Evolutionary conservation across 2,329 filamentous ascomycete species (phyloP).

Genomic region (Zymoseptoria tritici): DNA sequence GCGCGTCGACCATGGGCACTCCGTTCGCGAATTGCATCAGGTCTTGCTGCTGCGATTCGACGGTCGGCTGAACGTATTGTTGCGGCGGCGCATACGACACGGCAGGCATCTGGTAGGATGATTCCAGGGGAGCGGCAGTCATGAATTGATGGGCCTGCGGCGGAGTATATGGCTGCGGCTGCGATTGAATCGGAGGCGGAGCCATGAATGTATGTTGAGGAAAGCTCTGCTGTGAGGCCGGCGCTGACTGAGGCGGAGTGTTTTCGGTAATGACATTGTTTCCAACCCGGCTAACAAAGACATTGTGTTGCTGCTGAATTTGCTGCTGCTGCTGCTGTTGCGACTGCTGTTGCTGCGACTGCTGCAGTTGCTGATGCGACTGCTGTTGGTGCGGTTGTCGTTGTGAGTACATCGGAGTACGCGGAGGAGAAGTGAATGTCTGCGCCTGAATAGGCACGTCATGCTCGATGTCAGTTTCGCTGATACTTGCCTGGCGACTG

Average conservation of each 20-base stretch:
- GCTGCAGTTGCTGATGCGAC: slow-evolving; percentile 11
- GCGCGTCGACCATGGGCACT: slow-evolving; percentile 22
- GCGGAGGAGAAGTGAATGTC: slow-evolving; percentile 39
- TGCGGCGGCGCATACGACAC: slow-evolving; percentile 10
- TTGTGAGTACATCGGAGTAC: slow-evolving; percentile 34
- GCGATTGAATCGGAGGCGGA: slow-evolving; percentile 2
- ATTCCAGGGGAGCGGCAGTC: slow-evolving; percentile 21
- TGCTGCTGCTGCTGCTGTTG: not conserved
- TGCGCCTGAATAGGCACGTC: slow-evolving; percentile 15
- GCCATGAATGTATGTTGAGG: slow-evolving; percentile 31
- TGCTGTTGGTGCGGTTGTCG: slow-evolving; percentile 17
- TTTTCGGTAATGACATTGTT: slow-evolving; percentile 34
- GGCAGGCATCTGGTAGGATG: slow-evolving; percentile 13
- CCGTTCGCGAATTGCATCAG: slow-evolving; percentile 19
- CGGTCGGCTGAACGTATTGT: slow-evolving; percentile 8
- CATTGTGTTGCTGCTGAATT: not conserved
- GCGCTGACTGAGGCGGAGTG: slow-evolving; percentile 45
- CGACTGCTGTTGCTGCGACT: slow-evolving; percentile 6
- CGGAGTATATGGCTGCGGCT: slow-evolving; percentile 13
- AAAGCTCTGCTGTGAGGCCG: slow-evolving; percentile 43
- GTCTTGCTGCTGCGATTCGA: slow-evolving; percentile 8
- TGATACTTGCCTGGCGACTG: slow-evolving; percentile 35
- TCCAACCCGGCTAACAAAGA: slow-evolving; percentile 24
- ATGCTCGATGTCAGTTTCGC: slow-evolving; percentile 30
- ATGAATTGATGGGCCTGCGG: slow-evolving; percentile 19